Base-by-base conservation (phyloP, 768 basidiomycete genomes). In the Leucosporidium yakuticum region DNA sequence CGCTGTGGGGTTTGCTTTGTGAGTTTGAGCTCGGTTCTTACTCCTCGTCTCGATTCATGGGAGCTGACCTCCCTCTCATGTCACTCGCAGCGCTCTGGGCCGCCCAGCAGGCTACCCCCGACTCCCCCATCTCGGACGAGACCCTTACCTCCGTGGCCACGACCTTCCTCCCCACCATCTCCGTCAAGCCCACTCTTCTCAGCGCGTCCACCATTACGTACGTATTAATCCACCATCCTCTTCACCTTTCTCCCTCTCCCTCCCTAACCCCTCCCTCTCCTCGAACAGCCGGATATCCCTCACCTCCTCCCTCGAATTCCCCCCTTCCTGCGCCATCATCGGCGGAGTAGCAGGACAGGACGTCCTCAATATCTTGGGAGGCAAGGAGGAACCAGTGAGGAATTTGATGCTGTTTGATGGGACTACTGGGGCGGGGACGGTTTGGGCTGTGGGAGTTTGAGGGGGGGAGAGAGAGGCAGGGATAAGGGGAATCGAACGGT, bases 341-440 rank as follows among this genome's bases (percentile, higher is more conserved):
- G 96, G 96, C 32, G 96, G 96, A 29, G 85, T 98, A 80, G 81
- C 98, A 20, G 94, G 87, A 1, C 96, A 98, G 78, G 96, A 99
- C 77, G 88, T 97, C 61, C 82, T 99, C 50, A 93, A 96, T 77
- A 86, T 91, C 0, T 83, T 98, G 49, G 89, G 88, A 64, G 90
- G 88, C 64, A 87, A 91, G 60, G 96, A 98, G 75, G 85, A 89
- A 32, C 95, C 95, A 6, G 88, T 96, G 70, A 88, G 89, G 61
- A 99, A 99, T 78, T 87, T 96, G 69, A 87, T 94, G 70, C 83
- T 86, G 6, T 93, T 95, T 68, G 91, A 97, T 78, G 91, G 91
- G 15, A 85, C 82, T 72, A 87, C 85, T 2, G 91, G 91, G 32
- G 83, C 84, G 27, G 90, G 86, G 7, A 87, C 87, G 15, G 88